These are phyloP conservation scores for Metarhizium brunneum DNA, from an alignment of 2,329 filamentous ascomycete species.

Conservation along the genomic window DNA sequence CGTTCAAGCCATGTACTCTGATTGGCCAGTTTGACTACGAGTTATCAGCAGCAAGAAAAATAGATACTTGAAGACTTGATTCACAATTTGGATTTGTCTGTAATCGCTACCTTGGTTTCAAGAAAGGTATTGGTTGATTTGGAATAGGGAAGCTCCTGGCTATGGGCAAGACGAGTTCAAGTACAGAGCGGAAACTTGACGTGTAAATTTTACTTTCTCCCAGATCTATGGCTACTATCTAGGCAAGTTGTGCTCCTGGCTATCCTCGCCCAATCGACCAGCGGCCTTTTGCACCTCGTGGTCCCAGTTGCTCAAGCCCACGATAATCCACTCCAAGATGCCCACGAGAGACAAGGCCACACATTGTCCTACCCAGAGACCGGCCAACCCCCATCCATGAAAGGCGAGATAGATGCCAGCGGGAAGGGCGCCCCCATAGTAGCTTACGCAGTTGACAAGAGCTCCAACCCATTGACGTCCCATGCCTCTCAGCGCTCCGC, in stretches of 20 bases:
- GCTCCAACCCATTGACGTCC: conserved; percentile 80
- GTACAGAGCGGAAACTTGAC: background rate
- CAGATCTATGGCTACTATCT: background rate
- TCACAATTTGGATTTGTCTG: too few species aligned
- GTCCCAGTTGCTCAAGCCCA: conserved; percentile 57
- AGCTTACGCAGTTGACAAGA: conserved; percentile 70
- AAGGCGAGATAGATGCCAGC: conserved; percentile 80
- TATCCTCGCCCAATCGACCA: conserved; percentile 12
- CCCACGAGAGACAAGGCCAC: conserved; percentile 75
- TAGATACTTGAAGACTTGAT: too few species aligned
- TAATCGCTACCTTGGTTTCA: too few species aligned
- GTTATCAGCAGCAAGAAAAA: too few species aligned
- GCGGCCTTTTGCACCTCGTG: conserved; percentile 16
- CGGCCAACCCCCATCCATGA: conserved; percentile 72
- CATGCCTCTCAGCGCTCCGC: conserved; percentile 74
- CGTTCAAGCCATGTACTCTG: background rate
- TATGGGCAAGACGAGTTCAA: background rate
- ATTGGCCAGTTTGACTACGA: too few species aligned
- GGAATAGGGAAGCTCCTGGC: too few species aligned
- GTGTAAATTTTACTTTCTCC: background rate
- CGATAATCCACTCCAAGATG: conserved; percentile 56
- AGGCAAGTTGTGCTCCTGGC: background rate
- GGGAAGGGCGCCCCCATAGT: conserved; percentile 74
- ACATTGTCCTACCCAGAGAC: conserved; percentile 78
- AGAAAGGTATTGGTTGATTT: too few species aligned